Percentiles rank a stretch among this genome's conserved stretches.
These are phyloP conservation scores for Paramecium pentaurelia DNA, from an alignment of 73 alveolate species.

Conservation along the genomic window DNA sequence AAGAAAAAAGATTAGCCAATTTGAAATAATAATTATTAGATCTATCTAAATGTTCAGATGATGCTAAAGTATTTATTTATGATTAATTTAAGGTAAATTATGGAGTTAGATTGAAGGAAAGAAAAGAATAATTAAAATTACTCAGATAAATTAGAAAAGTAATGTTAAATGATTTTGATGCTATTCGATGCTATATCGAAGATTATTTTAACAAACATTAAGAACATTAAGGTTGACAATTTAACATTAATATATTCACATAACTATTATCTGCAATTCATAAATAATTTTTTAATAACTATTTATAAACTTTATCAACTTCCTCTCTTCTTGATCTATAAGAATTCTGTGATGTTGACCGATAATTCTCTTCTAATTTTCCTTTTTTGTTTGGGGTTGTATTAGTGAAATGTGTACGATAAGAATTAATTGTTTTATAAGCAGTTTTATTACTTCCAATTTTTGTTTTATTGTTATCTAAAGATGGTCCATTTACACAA, in stretches of 20 bases:
- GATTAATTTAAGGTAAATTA: neutral
- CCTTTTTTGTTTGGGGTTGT: conserved; percentile 1
- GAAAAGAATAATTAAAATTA: neutral
- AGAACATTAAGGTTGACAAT: neutral
- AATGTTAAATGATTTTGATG: neutral
- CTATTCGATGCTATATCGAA: neutral
- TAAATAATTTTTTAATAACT: neutral
- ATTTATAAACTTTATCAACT: neutral
- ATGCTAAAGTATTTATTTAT: neutral
- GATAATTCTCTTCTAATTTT: neutral
- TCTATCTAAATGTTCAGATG: neutral
- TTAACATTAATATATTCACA: neutral
- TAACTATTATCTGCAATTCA: neutral
- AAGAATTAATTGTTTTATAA: neutral
- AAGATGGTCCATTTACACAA: neutral
- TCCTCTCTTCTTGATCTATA: conserved; percentile 3
- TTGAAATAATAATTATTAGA: neutral
- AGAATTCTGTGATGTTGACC: neutral
- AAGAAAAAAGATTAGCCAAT: neutral
- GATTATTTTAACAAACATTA: neutral
- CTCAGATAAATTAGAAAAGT: neutral
- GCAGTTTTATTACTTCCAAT: neutral
- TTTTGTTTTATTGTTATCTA: neutral
- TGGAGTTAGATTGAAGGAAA: neutral
- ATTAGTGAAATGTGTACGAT: neutral